A percentile compares a stretch with the other conserved stretches of the same genome.
Conservation (phyloP, 495 filamentous ascomycete species). For the Xylona heveae region DNA sequence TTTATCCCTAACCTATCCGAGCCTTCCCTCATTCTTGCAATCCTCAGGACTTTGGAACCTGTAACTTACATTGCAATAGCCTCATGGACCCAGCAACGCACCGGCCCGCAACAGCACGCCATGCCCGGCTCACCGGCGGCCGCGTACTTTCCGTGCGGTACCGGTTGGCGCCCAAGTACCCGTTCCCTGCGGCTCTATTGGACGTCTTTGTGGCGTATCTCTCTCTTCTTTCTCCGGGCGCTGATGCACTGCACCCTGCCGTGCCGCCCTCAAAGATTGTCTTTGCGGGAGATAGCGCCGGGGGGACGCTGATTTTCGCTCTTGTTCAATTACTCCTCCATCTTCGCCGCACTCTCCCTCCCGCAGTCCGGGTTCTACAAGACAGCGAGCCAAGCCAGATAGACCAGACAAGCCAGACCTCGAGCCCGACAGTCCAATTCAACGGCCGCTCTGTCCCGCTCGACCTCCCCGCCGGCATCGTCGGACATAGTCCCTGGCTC, state of each 20-base stretch:
- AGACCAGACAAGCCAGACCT: too few relatives aligned
- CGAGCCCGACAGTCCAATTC: slow-evolving; percentile 31
- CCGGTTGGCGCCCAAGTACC: slow-evolving; percentile 61
- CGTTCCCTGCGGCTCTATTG: slow-evolving; percentile 65
- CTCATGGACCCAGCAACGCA: slow-evolving; percentile 60
- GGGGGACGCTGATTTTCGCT: slow-evolving; percentile 51
- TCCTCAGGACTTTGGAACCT: too few relatives aligned
- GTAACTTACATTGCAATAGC: too few relatives aligned
- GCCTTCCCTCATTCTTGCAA: neutral
- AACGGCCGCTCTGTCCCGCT: slow-evolving; percentile 37
- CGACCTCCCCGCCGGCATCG: slow-evolving; percentile 47
- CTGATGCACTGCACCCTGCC: slow-evolving; percentile 47
- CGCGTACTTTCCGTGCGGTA: slow-evolving; percentile 68
- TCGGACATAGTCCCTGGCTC: slow-evolving; percentile 48
- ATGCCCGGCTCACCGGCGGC: slow-evolving; percentile 28
- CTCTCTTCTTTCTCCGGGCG: slow-evolving; percentile 58
- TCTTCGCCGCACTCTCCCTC: slow-evolving; percentile 26
- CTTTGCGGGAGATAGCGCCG: slow-evolving; percentile 72
- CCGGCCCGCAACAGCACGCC: slow-evolving; percentile 21
- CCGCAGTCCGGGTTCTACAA: too few relatives aligned
- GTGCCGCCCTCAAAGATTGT: slow-evolving; percentile 51
- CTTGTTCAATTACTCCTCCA: slow-evolving; percentile 58
- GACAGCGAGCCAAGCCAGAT: too few relatives aligned
- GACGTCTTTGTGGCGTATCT: slow-evolving; percentile 75
- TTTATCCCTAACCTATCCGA: neutral